Evolutionary conservation across 2,329 filamentous ascomycete species (phyloP).

Genomic region (Blastomyces emzantsi): DNA sequence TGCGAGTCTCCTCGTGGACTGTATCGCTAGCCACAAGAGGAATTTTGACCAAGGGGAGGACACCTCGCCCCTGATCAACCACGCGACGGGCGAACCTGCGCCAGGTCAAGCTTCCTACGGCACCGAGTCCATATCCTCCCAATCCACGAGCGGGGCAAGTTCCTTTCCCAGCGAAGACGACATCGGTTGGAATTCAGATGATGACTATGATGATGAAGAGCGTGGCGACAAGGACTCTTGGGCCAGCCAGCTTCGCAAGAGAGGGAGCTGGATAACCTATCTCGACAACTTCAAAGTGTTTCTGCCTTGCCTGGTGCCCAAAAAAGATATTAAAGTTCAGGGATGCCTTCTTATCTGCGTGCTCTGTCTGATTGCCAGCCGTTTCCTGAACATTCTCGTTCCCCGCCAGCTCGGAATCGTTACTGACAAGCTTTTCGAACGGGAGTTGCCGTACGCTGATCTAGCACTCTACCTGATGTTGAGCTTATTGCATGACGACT

Average conservation of each 20-base stretch:
- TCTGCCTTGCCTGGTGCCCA: not conserved
- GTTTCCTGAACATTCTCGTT: not conserved
- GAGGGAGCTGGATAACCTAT: not conserved
- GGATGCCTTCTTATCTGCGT: not conserved
- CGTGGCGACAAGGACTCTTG: not conserved
- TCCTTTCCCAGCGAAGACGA: not conserved
- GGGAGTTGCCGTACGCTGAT: not conserved
- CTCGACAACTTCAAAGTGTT: not conserved
- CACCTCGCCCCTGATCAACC: not conserved
- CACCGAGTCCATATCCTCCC: not conserved
- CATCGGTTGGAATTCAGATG: not conserved
- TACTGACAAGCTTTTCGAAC: not conserved
- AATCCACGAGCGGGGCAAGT: not conserved
- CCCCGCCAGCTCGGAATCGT: not conserved
- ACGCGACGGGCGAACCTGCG: not conserved
- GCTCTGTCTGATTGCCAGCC: not conserved
- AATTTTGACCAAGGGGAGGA: not conserved
- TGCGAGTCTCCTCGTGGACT: not conserved
- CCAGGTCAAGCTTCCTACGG: not conserved
- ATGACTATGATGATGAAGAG: not conserved
- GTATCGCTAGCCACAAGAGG: not conserved
- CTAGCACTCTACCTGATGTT: not conserved
- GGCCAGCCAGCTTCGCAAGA: not conserved
- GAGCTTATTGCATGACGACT: not conserved
- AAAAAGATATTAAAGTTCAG: not conserved